Evolutionary conservation across 805 yeast genomes (phyloP), one percentile per base, ranked within the genome.

Genomic region (Pichia membranifaciens): DNA sequence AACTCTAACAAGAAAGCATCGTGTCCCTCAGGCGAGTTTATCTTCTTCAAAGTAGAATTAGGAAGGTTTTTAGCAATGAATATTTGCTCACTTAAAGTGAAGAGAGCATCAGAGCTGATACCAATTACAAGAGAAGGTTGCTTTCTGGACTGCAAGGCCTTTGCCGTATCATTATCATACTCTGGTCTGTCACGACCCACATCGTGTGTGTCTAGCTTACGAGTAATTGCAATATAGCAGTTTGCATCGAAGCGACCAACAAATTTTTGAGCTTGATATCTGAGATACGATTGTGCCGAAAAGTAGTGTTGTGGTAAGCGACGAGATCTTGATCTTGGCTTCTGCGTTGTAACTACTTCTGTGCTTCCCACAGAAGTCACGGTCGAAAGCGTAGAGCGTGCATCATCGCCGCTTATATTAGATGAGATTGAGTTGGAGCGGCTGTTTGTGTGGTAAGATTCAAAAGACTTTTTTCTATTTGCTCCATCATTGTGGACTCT

Each of bases 1-100:
- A 93, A 93, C 65, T 93, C 99, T 41, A 93, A 72, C 51, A 93
- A 68, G 61, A 93, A 93, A 2, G 98, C 99, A 69, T 93, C 99
- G 61, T 93, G 99, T 16, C 99, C 99, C 58, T 93, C 99, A 12
- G 91, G 93, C 1, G 97, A 89, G 52, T 85, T 79, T 38, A 93
- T 82, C 57, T 81, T 79, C 54, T 82, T 80, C 54, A 93, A 70
- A 6, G 56, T 63, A 1, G 95, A 74, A 56, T 84, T 74, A 7
- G 89, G 90, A 50, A 93, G 76, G 58, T 80, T 70, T 36, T 79
- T 76, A 1, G 95, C 95, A 41, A 93, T 73, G 44, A 82, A 78
- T 58, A 87, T 87, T 66, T 93, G 99, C 67, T 93, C 99, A 18
- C 90, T 78, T 57, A 84, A 80, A 0, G 98, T 91, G 68, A 93